These are phyloP conservation scores for Fusarium stilboides DNA, from an alignment of 2,329 filamentous ascomycete species.

Conservation along the genomic window DNA sequence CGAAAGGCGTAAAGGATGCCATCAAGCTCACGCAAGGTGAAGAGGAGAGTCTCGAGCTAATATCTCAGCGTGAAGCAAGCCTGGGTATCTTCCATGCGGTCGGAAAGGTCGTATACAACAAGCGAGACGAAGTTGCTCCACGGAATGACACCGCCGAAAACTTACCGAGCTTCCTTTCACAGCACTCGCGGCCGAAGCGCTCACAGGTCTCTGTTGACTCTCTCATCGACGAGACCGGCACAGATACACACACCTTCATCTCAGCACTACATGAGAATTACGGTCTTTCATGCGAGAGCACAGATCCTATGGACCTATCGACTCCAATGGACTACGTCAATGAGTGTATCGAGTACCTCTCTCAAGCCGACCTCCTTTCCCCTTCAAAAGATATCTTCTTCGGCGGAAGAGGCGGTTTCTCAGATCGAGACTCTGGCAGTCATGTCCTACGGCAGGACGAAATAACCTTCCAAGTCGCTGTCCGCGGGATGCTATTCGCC, in stretches of 20 bases:
- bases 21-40: constrained; percentile 81
- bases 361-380: constrained; percentile 88
- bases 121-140: constrained; percentile 74
- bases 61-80: constrained; percentile 89
- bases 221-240: constrained; percentile 93
- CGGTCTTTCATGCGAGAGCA: constrained; percentile 81
- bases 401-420: constrained; percentile 70
- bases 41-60: constrained; percentile 81
- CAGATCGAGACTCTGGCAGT: constrained; percentile 70
- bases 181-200: constrained; percentile 70
- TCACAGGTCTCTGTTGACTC: constrained; percentile 79
- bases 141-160: constrained; percentile 63
- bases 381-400: constrained; percentile 80
- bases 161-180: constrained; percentile 72
- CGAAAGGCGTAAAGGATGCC: constrained; percentile 70
- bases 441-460: constrained; percentile 92
- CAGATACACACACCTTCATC: constrained; percentile 91
- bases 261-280: constrained; percentile 96
- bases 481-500: constrained; percentile 87
- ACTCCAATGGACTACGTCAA: constrained; percentile 84
- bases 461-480: constrained; percentile 91
- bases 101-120: constrained; percentile 97
- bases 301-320: constrained; percentile 63
- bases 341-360: constrained; percentile 88
- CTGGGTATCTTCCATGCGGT: constrained; percentile 97